phyloP scores from a whole-genome alignment of 106 monocot genomes.

The Dioscorea zingiberensis region DNA sequence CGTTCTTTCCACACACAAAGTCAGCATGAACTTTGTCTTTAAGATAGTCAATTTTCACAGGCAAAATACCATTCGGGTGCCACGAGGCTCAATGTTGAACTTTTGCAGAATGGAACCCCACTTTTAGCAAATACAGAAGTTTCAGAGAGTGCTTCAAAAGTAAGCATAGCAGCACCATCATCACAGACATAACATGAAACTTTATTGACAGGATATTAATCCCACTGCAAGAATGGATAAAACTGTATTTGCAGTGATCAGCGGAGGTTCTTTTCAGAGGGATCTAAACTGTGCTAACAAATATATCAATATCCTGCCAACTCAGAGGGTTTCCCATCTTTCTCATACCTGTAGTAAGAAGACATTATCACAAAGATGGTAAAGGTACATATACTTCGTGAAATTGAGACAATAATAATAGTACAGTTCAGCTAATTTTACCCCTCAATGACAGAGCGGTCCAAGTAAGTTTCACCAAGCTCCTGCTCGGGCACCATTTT shows the following conservation, averaged over 20 bases:
- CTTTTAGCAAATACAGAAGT: slow-evolving; percentile 61
- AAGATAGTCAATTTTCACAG: slow-evolving; percentile 70
- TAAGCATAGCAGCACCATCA: slow-evolving; percentile 78
- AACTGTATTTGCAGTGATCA: slow-evolving; percentile 83
- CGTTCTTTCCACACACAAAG: slow-evolving; percentile 78
- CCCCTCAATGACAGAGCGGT: slow-evolving; percentile 78
- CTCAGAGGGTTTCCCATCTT: slow-evolving; percentile 63
- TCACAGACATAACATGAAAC: slow-evolving; percentile 78
- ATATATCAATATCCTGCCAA: slow-evolving; percentile 65
- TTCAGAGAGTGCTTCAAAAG: slow-evolving; percentile 78
- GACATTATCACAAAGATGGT: background rate
- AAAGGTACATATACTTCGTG: background rate
- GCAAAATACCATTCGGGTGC: slow-evolving; percentile 86
- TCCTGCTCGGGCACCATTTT: slow-evolving; percentile 83
- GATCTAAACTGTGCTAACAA: slow-evolving; percentile 90
- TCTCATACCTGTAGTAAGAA: slow-evolving; percentile 70
- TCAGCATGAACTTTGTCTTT: slow-evolving; percentile 69
- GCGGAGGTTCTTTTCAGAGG: slow-evolving; percentile 77
- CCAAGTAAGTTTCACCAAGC: slow-evolving; percentile 77
- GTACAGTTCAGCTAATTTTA: slow-evolving; percentile 6
- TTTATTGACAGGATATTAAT: slow-evolving; percentile 72
- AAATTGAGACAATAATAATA: background rate
- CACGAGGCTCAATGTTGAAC: slow-evolving; percentile 67
- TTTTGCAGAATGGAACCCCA: slow-evolving; percentile 71
- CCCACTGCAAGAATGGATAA: slow-evolving; percentile 78